Evolutionary conservation across 176 grass and related monocot species (phyloP), one percentile per base, ranked within the genome.

Genomic region (Rhynchospora tenuis): DNA sequence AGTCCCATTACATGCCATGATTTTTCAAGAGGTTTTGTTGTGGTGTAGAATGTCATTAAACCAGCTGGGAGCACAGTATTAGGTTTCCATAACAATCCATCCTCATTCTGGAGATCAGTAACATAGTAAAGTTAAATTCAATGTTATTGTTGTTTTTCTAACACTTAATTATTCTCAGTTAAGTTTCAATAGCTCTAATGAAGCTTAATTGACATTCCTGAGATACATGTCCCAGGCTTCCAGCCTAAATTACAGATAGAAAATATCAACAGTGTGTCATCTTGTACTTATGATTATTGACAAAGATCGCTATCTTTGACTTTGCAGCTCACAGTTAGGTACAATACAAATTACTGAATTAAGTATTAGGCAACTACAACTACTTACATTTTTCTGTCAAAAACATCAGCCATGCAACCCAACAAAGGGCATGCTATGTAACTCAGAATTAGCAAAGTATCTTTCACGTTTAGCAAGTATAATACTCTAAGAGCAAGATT

Each of bases 1-100:
- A 98, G 92, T 9, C 92, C 95, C 87, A 93, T 92, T 71, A 98
- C 90, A 86, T 98, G 95, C 95, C 95, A 98, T 59, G 90, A 90
- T 86, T 86, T 98, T 45, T 95, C 91, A 33, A 98, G 87, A 67
- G 92, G 91, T 90, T 84, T 95, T 55, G 95, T 98, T 28, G 88
- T 95, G 78, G 87, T 84, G 82, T 95, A 98, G 77, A 98, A 98
- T 7, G 95, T 91, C 86, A 90, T 84, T 72, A 98, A 69, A 84
- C 95, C 95, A 4, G 83, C 89, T 17, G 95, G 91, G 15, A 98
- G 92, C 14, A 98, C 89, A 12, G 90, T 87, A 50, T 82, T 45
- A 47, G 62, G 84, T 60, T 93, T 89, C 90, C 92, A 98, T 26
- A 98, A 54, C 80, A 87, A 91, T 20, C 95, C 92, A 43, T 95